Percentiles rank a stretch among this genome's conserved stretches.
phyloP scores from a whole-genome alignment of 164 flowering plant species.

The Platanus orientalis region DNA sequence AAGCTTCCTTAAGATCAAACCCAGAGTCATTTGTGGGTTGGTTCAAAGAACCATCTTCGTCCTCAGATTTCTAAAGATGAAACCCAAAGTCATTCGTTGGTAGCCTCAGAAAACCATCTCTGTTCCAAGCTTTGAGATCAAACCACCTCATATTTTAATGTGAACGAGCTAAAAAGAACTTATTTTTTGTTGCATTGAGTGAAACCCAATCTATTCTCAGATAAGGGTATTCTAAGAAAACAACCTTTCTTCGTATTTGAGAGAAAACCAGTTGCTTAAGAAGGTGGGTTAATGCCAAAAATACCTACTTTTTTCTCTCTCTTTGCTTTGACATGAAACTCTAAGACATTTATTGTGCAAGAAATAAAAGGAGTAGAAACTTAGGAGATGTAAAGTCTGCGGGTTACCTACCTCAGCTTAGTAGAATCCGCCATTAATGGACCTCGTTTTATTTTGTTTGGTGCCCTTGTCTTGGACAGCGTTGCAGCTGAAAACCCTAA shows the following conservation, averaged over 20 bases:
- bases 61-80: too few relatives aligned
- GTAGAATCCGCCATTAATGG: slow-evolving; percentile 19
- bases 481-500: slow-evolving; percentile 12
- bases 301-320: neutral
- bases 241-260: neutral
- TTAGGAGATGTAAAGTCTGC: slow-evolving; percentile 13
- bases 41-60: too few relatives aligned
- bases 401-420: slow-evolving; percentile 17
- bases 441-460: neutral
- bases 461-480: slow-evolving; percentile 11
- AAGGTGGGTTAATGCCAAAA: neutral
- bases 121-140: neutral
- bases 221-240: neutral
- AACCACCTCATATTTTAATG: slow-evolving; percentile 3
- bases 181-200: slow-evolving; percentile 1
- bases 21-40: neutral
- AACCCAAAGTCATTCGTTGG: too few relatives aligned
- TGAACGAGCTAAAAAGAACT: neutral
- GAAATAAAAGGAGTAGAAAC: neutral
- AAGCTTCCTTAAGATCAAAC: neutral
- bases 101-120: too few relatives aligned
- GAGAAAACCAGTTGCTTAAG: neutral
- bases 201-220: slow-evolving; percentile 6
- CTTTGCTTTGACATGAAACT: neutral
- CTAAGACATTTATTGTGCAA: slow-evolving; percentile 5